Base-by-base conservation (phyloP, 768 basidiomycete species). In the Trametes gibbosa region DNA sequence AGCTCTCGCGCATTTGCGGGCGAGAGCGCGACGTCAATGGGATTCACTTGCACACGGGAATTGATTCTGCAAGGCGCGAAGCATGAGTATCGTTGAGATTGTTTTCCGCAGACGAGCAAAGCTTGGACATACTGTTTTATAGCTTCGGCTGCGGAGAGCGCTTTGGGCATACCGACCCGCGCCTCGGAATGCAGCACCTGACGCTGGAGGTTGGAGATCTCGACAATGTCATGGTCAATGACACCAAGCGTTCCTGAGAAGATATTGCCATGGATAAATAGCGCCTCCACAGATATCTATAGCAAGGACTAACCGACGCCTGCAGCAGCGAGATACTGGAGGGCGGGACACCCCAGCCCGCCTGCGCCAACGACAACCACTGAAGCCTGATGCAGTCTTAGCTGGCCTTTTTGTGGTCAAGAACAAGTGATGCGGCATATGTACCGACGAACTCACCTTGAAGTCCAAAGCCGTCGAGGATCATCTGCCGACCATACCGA, bases 401-500 rank as follows among this genome's bases (percentile, higher is more conserved):
- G 71, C 72, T 98, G 96, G 19, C 90, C 96, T 95, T 53, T 7
- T 6, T 9, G 9, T 48, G 52, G 37, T 34, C 50, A 32, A 32
- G 29, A 4, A 32, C 29, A 32, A 5, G 29, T 10, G 29, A 4
- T 10, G 29, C 10, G 29, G 29, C 29, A 32, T 32, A 4, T 10
- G 10, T 32, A 4, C 29, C 29, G 5, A 32, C 19, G 17, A 19
- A 58, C 74, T 47, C 56, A 89, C 95, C 95, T 74, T 84, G 79
- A 2, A 98, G 78, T 9, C 95, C 95, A 69, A 97, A 88, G 17
- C 86, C 88, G 57, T 92, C 85, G 53, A 97, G 75, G 57, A 98
- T 93, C 95, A 99, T 96, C 70, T 99, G 96, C 54, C 97, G 80
- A 43, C 96, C 95, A 84, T 98, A 98, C 56, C 95, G 81, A 66